Base-by-base conservation (phyloP, 345 rosid species). In the Dipteronia sinensis region DNA sequence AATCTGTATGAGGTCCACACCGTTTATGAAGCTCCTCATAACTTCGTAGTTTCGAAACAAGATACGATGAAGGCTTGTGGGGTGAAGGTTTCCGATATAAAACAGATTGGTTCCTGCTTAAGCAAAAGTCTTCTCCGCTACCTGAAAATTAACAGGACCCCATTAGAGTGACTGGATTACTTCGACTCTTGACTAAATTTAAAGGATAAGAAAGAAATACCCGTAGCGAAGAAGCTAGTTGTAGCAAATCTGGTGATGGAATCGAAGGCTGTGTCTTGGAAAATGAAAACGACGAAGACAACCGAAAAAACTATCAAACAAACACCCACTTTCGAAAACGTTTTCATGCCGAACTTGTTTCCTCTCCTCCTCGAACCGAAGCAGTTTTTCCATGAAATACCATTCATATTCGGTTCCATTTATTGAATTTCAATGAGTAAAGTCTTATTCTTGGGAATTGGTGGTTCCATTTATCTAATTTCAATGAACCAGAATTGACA, bases 21-120 rank as follows among this genome's bases (percentile, higher is more conserved):
- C 49, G 38, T 49, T 64, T 74, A 65, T 74, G 77, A 27, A 74
- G 77, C 49, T 49, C 38, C 65, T 74, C 77, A 74, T 74, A 74
- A 47, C 67, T 67, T 64, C 34, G 63, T 49, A 74, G 62, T 40
- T 31, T 74, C n/a, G 49, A 40, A 65, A 74, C 46, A 64, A 74
- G 77, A 38, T 49, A 74, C 13, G 63, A 51, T 47, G 77, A 74
- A 64, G 77, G 77, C 63, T 74, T 64, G 65, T 74, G 29, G 9
- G 22, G 62, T 29, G 77, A 74, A 47, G 69, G 31, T 74, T 65
- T 74, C n/a, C 71, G 69, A 49, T 74, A 74, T 47, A 31, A 65
- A 19, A 65, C 47, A 13, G 63, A 27, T 10, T 74, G 70, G 49
- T 49, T 64, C 63, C 77, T 74, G 62, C 77, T 74, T 20, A 65